phyloP scores from a whole-genome alignment of 371 early-diverging fungal genomes.

The Chytridium lagenaria region DNA sequence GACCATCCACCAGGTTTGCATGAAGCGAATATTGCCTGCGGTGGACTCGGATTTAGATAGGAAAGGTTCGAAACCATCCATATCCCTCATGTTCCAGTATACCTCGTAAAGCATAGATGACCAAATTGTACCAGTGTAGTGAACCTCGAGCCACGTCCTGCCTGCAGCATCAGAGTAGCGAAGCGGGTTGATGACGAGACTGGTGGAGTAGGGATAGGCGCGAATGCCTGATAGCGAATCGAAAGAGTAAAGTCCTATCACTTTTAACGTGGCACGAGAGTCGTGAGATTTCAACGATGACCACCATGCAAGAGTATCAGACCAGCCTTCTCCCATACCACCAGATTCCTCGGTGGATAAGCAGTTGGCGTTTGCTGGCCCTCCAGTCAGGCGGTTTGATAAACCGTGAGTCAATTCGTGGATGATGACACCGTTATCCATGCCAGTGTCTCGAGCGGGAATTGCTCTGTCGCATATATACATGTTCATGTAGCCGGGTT shows the following conservation, averaged over 20 bases:
- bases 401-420: conserved; percentile 61
- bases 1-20: conserved; percentile 35
- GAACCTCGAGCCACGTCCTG: conserved; percentile 33
- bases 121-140: conserved; percentile 49
- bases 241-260: conserved; percentile 30
- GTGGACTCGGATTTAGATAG: not conserved
- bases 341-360: conserved; percentile 79
- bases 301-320: conserved; percentile 75
- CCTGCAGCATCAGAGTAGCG: conserved; percentile 22
- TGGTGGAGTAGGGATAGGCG: conserved; percentile 62
- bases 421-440: conserved; percentile 20
- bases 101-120: conserved; percentile 76
- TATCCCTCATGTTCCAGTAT: conserved; percentile 78
- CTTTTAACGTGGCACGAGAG: conserved; percentile 35
- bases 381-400: conserved; percentile 51
- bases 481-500: not conserved
- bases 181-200: conserved; percentile 34
- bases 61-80: conserved; percentile 52
- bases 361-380: conserved; percentile 45
- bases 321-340: conserved; percentile 97
- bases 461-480: not conserved
- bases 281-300: conserved; percentile 23
- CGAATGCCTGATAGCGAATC: conserved; percentile 41
- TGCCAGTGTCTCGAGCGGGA: not conserved
- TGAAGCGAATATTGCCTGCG: conserved; percentile 39